Base-by-base conservation (phyloP, 495 filamentous ascomycete genomes). In the Lindgomyces ingoldianus region DNA sequence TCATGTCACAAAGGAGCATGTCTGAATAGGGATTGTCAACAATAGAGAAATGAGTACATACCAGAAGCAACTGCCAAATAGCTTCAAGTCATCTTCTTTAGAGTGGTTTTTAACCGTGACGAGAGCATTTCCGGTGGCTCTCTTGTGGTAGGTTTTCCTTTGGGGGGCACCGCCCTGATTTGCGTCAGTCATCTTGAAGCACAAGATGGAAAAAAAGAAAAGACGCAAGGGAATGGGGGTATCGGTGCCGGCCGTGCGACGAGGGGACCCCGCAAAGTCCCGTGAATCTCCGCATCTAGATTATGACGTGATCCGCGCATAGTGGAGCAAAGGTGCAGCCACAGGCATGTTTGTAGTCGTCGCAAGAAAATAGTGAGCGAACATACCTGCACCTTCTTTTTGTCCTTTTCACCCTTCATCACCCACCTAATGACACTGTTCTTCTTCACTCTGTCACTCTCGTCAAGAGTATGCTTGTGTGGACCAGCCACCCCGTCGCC, bases 51-150 rank as follows among this genome's bases (percentile, higher is more conserved):
- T n/a, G n/a, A n/a, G n/a, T n/a, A 79, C 85, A 73, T 75, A 93
- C 91, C 93, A 96, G 75, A 96, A 96, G 76, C 91, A 95, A 71
- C 88, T 90, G 46, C 91, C 91, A 76, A 87, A 96, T 6, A 98
- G 77, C 76, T 93, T 94, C 41, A 96, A 76, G 21, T 87, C 86
- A 54, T 84, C 74, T 4, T 90, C 88, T 62, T 85, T 84, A 14
- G 83, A 80, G 68, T 90, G 93, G 30, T 81, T 85, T 69, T 84
- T 82, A 3, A 82, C 91, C n/a, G 93, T 96, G 47, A 75, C 75
- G 19, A 87, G 79, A 45, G 93, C 93, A 59, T 78, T 72, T 14
- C 93, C 93, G 14, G 90, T 91, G 25, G 92, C 85, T 73, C 89
- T 90, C 77, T 89, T 95, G 75, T 90, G 89, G 71, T 91, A 93